phyloP scores from a whole-genome alignment of 202 grass and related monocot species.

The Brachypodium distachyon region DNA sequence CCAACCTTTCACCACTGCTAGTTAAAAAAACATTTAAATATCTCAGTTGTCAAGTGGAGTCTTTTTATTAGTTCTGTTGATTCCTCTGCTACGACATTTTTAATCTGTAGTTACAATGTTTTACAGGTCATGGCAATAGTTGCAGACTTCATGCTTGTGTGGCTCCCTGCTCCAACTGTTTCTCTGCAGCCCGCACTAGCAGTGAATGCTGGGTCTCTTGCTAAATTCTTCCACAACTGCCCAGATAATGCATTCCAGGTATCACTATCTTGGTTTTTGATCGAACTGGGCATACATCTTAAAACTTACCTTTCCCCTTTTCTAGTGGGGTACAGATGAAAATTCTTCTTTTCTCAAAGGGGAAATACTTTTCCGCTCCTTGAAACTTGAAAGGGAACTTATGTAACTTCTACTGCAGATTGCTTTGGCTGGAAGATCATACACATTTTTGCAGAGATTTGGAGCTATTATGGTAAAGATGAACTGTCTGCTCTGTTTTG shows the following conservation, averaged over 20 bases:
- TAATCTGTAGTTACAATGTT: constrained; percentile 18
- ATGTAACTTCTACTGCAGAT: constrained; percentile 39
- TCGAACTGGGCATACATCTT: background rate
- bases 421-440: constrained; percentile 85
- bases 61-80: background rate
- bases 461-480: constrained; percentile 91
- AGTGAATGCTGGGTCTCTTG: constrained; percentile 53
- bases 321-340: background rate
- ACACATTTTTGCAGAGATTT: constrained; percentile 76
- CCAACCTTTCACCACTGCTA: background rate
- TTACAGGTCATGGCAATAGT: constrained; percentile 92
- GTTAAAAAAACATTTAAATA: background rate
- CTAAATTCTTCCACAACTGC: constrained; percentile 89
- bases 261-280: constrained; percentile 3
- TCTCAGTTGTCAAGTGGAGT: background rate
- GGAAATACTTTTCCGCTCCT: background rate
- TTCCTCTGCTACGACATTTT: background rate
- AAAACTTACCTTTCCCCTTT: background rate
- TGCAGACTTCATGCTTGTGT: constrained; percentile 99
- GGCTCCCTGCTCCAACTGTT: constrained; percentile 98
- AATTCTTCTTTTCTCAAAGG: background rate
- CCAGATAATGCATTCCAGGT: constrained; percentile 99
- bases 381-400: background rate
- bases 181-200: constrained; percentile 69
- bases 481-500: constrained; percentile 11